Conservation (phyloP, 805 yeast genomes). For the Cyberlindnera saturnus region DNA sequence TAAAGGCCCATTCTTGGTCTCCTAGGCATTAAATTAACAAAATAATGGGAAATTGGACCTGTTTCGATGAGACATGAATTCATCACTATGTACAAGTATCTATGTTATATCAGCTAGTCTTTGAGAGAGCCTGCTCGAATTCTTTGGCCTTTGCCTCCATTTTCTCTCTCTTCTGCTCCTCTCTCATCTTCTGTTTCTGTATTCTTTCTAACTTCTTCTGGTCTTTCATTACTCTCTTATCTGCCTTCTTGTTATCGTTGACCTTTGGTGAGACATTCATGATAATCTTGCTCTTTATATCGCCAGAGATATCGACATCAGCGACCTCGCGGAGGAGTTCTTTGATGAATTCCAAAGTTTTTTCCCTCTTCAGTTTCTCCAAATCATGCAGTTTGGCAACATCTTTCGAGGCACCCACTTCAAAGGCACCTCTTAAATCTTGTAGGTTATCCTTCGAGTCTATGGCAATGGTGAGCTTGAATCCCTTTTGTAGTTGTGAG, state of each 20-base stretch:
- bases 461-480: constrained; percentile 29
- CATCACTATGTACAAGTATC: constrained; percentile 2
- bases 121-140: constrained; percentile 8
- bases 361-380: constrained; percentile 30
- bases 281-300: constrained; percentile 19
- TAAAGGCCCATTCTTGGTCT: too few species aligned
- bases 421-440: constrained; percentile 8
- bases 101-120: neutral
- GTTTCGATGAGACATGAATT: too few species aligned
- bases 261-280: constrained; percentile 23
- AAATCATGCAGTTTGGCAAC: constrained; percentile 20
- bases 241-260: constrained; percentile 17
- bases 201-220: constrained; percentile 19
- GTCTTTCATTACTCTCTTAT: constrained; percentile 10
- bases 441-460: constrained; percentile 31
- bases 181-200: constrained; percentile 18
- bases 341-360: constrained; percentile 25
- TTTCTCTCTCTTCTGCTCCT: constrained; percentile 19
- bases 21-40: too few species aligned
- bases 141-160: constrained; percentile 13
- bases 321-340: constrained; percentile 23
- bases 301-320: constrained; percentile 25
- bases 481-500: constrained; percentile 38
- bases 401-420: constrained; percentile 13
- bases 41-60: too few species aligned